Evolutionary conservation across 805 yeast genomes (phyloP).

Genomic region (Lipomyces yamadae): DNA sequence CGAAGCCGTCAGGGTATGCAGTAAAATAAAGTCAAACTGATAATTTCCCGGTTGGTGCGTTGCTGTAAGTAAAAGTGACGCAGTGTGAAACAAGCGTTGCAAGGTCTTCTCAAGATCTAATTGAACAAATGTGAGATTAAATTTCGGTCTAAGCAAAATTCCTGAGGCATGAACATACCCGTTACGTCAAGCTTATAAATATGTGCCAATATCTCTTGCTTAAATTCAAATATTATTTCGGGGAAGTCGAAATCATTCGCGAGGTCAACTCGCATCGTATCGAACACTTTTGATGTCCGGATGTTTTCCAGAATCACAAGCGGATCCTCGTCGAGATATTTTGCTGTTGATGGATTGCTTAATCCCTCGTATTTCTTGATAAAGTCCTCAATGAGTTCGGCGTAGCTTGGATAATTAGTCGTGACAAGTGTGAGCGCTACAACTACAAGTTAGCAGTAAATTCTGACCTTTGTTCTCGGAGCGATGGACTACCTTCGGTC

Average conservation of each 20-base stretch:
- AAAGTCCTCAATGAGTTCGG: slow-evolving; percentile 16
- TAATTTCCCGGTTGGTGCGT: slow-evolving; percentile 38
- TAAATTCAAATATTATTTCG: slow-evolving; percentile 20
- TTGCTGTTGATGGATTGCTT: slow-evolving; percentile 8
- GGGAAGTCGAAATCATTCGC: slow-evolving; percentile 20
- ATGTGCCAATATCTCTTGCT: slow-evolving; percentile 31
- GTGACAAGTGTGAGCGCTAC: slow-evolving; percentile 28
- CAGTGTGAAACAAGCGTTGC: slow-evolving; percentile 33
- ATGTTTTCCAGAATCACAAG: slow-evolving; percentile 36
- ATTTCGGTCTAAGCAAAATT: no score
- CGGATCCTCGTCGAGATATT: slow-evolving; percentile 30
- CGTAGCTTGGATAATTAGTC: slow-evolving; percentile 12
- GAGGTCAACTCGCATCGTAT: slow-evolving; percentile 16
- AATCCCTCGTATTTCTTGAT: slow-evolving; percentile 14
- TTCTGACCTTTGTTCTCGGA: background rate
- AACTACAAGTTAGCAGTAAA: background rate
- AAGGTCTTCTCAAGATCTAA: slow-evolving; percentile 31
- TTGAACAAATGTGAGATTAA: background rate
- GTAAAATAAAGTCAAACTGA: slow-evolving; percentile 41
- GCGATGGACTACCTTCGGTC: slow-evolving; percentile 41
- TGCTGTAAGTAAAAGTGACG: slow-evolving; percentile 38
- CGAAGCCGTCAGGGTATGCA: slow-evolving; percentile 43
- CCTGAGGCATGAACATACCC: slow-evolving; percentile 11
- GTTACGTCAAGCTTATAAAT: slow-evolving; percentile 32
- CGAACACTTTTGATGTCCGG: slow-evolving; percentile 36